A percentile compares a stretch with the other conserved stretches of the same genome.
Evolutionary conservation across 495 filamentous ascomycete species (phyloP).

Genomic region (Stereocaulon alpinum): DNA sequence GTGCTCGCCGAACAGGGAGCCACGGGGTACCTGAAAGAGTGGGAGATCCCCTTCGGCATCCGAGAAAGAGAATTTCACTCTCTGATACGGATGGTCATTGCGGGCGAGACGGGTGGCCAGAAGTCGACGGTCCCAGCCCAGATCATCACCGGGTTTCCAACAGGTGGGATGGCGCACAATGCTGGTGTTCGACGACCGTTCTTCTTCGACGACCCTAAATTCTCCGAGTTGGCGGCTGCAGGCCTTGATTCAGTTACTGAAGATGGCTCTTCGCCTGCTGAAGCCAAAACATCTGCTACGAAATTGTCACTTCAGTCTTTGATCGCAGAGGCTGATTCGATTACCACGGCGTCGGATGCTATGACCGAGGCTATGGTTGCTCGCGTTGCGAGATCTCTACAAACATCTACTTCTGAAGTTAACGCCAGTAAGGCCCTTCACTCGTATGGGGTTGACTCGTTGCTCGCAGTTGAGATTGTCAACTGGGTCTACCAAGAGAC

Average conservation of each 20-base stretch:
- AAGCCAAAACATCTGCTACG: too few relatives aligned
- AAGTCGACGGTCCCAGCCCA: constrained; percentile 5
- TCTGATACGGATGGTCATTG: constrained; percentile 16
- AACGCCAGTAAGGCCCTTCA: constrained; percentile 21
- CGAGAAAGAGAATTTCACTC: constrained; percentile 19
- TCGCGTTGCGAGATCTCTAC: too few relatives aligned
- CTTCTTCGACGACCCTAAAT: constrained; percentile 20
- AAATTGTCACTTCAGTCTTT: too few relatives aligned
- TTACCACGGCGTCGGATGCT: too few relatives aligned
- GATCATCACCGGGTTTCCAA: constrained; percentile 18
- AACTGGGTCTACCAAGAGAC: constrained; percentile 32
- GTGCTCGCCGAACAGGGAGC: not conserved
- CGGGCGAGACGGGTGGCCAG: not conserved
- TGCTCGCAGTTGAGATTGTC: constrained; percentile 31
- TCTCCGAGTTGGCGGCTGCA: constrained; percentile 12
- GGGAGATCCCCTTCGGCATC: constrained; percentile 20
- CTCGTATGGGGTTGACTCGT: constrained; percentile 32
- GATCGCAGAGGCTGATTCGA: too few relatives aligned
- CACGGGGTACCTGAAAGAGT: constrained; percentile 11
- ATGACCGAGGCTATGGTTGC: too few relatives aligned
- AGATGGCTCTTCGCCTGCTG: constrained; percentile 15
- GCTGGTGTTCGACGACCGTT: constrained; percentile 14
- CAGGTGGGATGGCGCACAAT: constrained; percentile 6
- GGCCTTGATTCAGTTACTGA: constrained; percentile 4
- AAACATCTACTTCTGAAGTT: too few relatives aligned